Base-by-base conservation (phyloP, 2,329 filamentous ascomycete species). In the Exophiala dermatitidis region DNA sequence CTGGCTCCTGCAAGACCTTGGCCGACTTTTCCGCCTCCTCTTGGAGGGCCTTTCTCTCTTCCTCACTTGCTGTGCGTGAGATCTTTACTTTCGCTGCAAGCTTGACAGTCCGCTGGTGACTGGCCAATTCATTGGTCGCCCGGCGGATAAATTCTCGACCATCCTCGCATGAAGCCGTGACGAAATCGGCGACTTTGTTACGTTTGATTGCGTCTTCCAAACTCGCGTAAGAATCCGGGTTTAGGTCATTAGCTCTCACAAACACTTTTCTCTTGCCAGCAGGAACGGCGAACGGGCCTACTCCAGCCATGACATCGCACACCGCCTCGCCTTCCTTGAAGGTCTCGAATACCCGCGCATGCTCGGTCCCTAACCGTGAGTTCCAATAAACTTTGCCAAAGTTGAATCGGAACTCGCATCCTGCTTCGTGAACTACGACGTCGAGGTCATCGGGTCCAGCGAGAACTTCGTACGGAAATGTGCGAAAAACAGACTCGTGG, bases 311-410 rank as follows among this genome's bases (percentile, higher is more conserved):
- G 60, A 96, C 86, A 70, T 98, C 93, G 72, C 86, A 93, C 1
- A 97, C 87, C 2, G 90, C 90, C 66, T 97, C 87, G 37, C 93
- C 90, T 4, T 86, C 82, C 52, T 81, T 74, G 74, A 97, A 96
- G 50, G 84, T 72, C 48, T 78, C 74, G 54, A 91, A 82, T 10
- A 97, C 75, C 2, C 93, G 79, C 60, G 85, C 82, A 71, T 98
- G 93, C 71, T 98, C 93, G 0, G 83, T 87, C 64, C 94, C 85
- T 9, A 98, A 80, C 62, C 91, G 84, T 65, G 84, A 90, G 72
- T 98, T 98, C 91, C 91, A 98, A 76, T 98, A 98, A 3, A 98
- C 93, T 63, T 94, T 94, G 58, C 86, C 82, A 69, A 95, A 98
- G 74, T 98, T 88, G 69, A 98, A 97, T 52, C 78, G 77, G 73